phyloP scores from a whole-genome alignment of 176 grass and related monocot species.

The Carex myosuroides region DNA sequence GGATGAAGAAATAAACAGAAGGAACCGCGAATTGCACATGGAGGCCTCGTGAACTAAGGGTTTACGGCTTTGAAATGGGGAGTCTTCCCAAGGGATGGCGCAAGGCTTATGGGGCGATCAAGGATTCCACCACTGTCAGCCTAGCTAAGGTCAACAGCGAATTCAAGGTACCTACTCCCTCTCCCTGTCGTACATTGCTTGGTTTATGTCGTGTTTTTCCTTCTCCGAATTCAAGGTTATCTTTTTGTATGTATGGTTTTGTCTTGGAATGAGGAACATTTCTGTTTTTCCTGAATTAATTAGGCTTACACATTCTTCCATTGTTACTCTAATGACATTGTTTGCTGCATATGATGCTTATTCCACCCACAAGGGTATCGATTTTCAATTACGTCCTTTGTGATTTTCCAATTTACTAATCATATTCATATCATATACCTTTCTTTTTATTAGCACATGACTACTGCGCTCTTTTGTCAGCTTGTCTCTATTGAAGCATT shows the following conservation, averaged over 20 bases:
- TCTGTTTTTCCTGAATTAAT: background rate
- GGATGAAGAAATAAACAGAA: background rate
- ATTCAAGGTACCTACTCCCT: conserved; percentile 33
- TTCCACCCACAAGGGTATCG: background rate
- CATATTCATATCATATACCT: too few species aligned
- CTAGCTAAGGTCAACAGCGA: conserved; percentile 80
- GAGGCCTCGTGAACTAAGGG: background rate
- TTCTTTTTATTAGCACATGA: background rate
- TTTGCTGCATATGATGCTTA: background rate
- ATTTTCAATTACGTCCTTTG: background rate
- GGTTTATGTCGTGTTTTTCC: background rate
- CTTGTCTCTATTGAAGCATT: background rate
- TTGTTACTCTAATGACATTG: background rate
- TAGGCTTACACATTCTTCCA: background rate
- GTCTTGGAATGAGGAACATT: background rate
- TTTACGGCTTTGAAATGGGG: conserved; percentile 28
- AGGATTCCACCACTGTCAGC: conserved; percentile 84
- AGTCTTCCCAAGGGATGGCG: conserved; percentile 60
- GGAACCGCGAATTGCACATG: background rate
- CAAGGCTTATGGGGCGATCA: conserved; percentile 88
- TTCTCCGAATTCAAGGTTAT: background rate
- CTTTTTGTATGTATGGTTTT: background rate
- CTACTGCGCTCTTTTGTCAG: background rate
- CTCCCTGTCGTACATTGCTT: background rate
- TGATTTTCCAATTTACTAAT: background rate